Base-by-base conservation (phyloP, 2,329 filamentous ascomycete genomes). In the Calycina herbarum region DNA sequence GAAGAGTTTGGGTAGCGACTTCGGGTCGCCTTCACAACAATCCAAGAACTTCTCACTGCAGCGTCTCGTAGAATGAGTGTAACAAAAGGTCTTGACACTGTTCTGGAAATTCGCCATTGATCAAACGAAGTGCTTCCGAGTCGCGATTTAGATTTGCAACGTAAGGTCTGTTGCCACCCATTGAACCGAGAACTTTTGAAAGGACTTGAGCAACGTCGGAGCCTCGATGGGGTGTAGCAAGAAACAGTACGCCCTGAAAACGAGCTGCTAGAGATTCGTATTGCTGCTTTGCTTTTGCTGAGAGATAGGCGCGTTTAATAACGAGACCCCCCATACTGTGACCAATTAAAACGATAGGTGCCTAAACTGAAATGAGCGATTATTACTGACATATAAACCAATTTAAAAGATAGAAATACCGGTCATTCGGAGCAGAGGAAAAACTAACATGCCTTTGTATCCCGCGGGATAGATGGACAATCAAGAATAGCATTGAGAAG, bases 11-110 rank as follows among this genome's bases (percentile, higher is more conserved):
- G 4, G 27, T n/a, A 29, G 27, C 27, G 27, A 29, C 27, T 2
- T 29, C 27, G 27, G 27, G 27, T 4, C 27, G 27, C 27, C 27
- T 29, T 29, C 27, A 4, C 27, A 29, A 29, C 2, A 29, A 29
- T 29, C 27, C 27, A 29, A 29, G 2, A 29, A 29, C 27, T 29
- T 29, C 27, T 29, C n/a, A n/a, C 11, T 71, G 71, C 24, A 77
- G 68, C 0, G 79, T 82, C 68, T 83, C 81, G 67, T 82, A 82
- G 66, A 83, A 83, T 0, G 80, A 82, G 69, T 76, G 76, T 4
- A 83, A 70, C 1, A 75, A 68, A 1, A 82, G 66, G n/a, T 74
- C 70, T 2, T 70, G 66, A 0, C 76, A 75, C 65, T 77, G 68
- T 57, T 80, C 75, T 1, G 78, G 77, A 67, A 83, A 83, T 29